phyloP scores from a whole-genome alignment of 352 stramenopile genomes.

The Phytophthora megakarya region DNA sequence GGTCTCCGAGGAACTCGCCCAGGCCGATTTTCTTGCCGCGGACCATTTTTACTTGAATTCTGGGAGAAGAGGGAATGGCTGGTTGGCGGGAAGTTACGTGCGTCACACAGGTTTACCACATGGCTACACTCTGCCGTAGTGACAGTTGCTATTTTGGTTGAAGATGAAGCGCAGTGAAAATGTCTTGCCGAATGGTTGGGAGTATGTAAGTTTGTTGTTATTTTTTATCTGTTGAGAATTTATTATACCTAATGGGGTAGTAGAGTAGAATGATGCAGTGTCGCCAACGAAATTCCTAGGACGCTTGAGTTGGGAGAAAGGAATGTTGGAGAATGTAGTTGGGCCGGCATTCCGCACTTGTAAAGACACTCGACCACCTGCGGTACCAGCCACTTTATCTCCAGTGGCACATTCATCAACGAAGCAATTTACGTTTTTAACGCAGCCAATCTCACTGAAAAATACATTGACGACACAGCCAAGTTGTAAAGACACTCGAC shows the following conservation, averaged over 20 bases:
- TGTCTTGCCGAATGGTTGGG: conserved; percentile 12
- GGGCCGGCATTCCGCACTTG: not conserved
- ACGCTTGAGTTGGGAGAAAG: conserved; percentile 62
- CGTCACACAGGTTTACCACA: conserved; percentile 3
- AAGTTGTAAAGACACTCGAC: conserved; percentile 7
- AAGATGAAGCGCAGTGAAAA: conserved; percentile 3
- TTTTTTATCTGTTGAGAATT: too few species aligned
- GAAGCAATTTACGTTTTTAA: too few species aligned
- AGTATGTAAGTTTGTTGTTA: too few species aligned
- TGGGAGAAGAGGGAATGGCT: not conserved
- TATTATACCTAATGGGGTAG: too few species aligned
- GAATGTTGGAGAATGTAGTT: conserved; percentile 42
- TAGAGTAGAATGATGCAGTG: conserved; percentile 13
- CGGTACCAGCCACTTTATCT: conserved; percentile 3
- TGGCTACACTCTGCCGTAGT: conserved; percentile 14
- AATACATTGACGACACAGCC: conserved; percentile 3
- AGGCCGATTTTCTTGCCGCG: conserved; percentile 75
- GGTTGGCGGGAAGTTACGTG: too few species aligned
- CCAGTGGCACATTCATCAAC: not conserved
- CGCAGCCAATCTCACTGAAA: not conserved
- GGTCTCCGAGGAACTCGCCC: conserved; percentile 75
- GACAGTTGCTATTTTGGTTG: conserved; percentile 13
- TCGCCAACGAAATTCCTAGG: conserved; percentile 41
- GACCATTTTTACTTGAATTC: conserved; percentile 38
- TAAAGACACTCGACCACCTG: conserved; percentile 6